Evolutionary conservation across 2,329 filamentous ascomycete species (phyloP).

Genomic region (Paraconiothyrium brasiliense): DNA sequence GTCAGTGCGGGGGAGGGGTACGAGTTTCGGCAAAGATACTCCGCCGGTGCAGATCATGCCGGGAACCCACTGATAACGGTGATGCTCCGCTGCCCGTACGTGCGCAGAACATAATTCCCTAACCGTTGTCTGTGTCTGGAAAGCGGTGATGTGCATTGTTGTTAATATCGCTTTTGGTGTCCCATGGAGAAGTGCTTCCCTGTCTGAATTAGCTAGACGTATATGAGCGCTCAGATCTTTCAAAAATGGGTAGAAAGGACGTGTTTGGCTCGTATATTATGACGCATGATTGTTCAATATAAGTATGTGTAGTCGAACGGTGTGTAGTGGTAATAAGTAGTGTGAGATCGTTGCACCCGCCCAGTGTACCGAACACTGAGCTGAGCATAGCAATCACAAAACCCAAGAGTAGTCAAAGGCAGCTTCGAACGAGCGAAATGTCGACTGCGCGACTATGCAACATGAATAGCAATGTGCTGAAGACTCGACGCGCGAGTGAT

Average conservation of each 20-base stretch:
- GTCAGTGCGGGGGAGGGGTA: conserved; percentile 10
- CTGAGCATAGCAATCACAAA: not conserved
- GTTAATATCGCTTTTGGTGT: too few relatives aligned
- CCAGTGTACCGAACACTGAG: not conserved
- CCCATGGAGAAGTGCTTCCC: too few relatives aligned
- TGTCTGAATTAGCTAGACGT: too few relatives aligned
- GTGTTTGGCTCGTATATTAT: too few relatives aligned
- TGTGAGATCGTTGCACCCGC: too few relatives aligned
- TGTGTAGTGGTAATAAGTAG: too few relatives aligned
- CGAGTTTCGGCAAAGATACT: conserved; percentile 14
- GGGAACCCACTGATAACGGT: not conserved
- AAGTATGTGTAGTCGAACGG: too few relatives aligned
- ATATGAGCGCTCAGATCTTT: too few relatives aligned
- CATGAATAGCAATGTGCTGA: not conserved
- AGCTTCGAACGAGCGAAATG: not conserved
- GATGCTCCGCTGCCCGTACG: not conserved
- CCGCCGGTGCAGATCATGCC: conserved; percentile 7
- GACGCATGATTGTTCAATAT: too few relatives aligned
- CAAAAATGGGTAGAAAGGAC: too few relatives aligned
- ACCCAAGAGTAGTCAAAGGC: not conserved
- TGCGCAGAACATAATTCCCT: not conserved
- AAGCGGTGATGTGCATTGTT: not conserved
- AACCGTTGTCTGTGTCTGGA: not conserved
- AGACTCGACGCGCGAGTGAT: not conserved
- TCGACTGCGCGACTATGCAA: not conserved